Evolutionary conservation across 495 filamentous ascomycete genomes (phyloP), one percentile per base, ranked within the genome.

Genomic region (Penicillium maclennaniae): DNA sequence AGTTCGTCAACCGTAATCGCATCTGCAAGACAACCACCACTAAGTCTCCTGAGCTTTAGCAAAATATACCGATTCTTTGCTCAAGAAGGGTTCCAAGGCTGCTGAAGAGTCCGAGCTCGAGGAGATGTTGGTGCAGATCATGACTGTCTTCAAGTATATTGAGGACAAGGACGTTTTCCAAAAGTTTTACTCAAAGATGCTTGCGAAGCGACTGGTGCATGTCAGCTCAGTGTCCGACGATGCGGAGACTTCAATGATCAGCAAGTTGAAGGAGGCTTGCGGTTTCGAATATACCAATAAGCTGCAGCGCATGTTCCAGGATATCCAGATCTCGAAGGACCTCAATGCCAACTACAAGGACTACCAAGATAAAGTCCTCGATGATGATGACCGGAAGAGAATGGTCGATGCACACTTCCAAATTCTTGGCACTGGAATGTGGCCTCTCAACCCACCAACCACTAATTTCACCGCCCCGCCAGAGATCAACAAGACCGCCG

Each of bases 61-160:
- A 57, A 95, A 95, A 63, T 97, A 97, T 66, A 88, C 92, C n/a
- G 93, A 98, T 71, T 83, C 87, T 3, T 76, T 99, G 20, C 78
- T 99, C 31, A 92, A 92, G 68, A 97, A 96, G 79, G 92, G 88
- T 48, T 86, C 88, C 12, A 91, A 89, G 63, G 86, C 88, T 53
- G 85, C 88, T 9, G 93, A 97, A 67, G 95, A 97, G 67, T 86
- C 87, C 21, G 91, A 97, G 55, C 83, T 97, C 47, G 93, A 99
- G 70, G 84, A 86, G 55, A 89, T 88, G 49, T 75, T 97, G 39
- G 83, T 85, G n/a, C 88, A 97, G 65, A 92, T 99, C 62, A 99
- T 99, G 93, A 96, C 91, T 2, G 90, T 97, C 36, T 99, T 99
- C 83, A 99, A 99, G 72, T 99, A 97, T 74, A 97, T 99, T 59